Evolutionary conservation across 441 rosid genomes (phyloP), one percentile per base, ranked within the genome.

Genomic region (Manihot esculenta): DNA sequence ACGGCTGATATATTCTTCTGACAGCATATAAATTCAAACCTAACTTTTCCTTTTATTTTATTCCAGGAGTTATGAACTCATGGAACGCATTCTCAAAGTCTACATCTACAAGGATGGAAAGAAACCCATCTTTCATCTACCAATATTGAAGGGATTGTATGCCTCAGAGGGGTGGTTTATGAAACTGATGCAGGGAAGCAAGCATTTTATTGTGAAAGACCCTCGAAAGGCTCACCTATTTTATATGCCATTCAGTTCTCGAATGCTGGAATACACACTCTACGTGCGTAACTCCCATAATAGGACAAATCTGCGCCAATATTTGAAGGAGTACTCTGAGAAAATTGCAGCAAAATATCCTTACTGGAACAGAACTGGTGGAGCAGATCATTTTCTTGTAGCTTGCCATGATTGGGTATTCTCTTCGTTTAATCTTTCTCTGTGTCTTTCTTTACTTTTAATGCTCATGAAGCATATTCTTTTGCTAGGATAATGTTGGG

Each of bases 351-450:
- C 97, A 86, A 0, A 80, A 86, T 41, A 93, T 93, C 71, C 75
- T 76, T 47, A 77, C 81, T 62, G 86, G 83, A 70, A 81, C 87
- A 78, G 92, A 30, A 93, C 88, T 68, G 58, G 30, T 2, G 97
- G 98, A 5, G 97, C 93, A 3, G 98, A 93, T 78, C 98, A 93
- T 72, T 88, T 93, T 72, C 75, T 93, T 48, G 81, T 88, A 73
- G 87, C 97, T 50, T 91, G 97, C 66, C 97, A 91, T 60, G 98
- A 93, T 65, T 93, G 98, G 97, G 98, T 93, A 91, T 47, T 77
- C 57, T 50, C 56, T 80, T 42, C 67, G 15, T 75, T 35, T 44
- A 63, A 59, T 73, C 53, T 54, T 53, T 42, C 41, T 55, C 0
- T 21, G 18, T 24, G 41, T 76, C 54, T 50, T 47, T 79, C 38